These are phyloP conservation scores for Phytophthora sp. DNA, from an alignment of 352 stramenopile species.

Conservation along the genomic window DNA sequence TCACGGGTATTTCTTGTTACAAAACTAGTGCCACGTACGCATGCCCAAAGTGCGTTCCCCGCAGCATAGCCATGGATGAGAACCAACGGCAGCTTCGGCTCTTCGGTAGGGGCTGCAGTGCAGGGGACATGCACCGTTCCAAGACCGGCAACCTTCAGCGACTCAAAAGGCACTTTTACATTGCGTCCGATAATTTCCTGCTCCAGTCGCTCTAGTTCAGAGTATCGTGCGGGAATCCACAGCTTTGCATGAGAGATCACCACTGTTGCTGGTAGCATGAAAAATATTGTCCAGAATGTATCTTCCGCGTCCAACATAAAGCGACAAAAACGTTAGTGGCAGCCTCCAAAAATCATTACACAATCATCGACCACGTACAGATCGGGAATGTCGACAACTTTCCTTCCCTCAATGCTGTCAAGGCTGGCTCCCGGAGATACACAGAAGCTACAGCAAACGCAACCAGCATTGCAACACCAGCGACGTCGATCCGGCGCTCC, in stretches of 20 bases:
- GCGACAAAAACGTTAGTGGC: no score
- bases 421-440: neutral
- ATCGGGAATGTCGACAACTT: constrained; percentile 33
- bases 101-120: constrained; percentile 18
- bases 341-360: no score
- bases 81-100: constrained; percentile 42
- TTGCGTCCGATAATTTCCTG: constrained; percentile 50
- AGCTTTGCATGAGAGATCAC: constrained; percentile 42
- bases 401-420: constrained; percentile 21
- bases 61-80: constrained; percentile 70
- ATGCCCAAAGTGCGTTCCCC: constrained; percentile 74
- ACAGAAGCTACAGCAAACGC: neutral
- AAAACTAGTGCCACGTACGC: constrained; percentile 39
- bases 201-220: constrained; percentile 55
- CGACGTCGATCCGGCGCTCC: constrained; percentile 26
- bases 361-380: constrained; percentile 31
- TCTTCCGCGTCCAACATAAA: constrained; percentile 13
- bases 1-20: neutral
- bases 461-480: constrained; percentile 9
- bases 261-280: constrained; percentile 39
- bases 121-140: constrained; percentile 72
- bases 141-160: constrained; percentile 59
- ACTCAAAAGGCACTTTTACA: constrained; percentile 46
- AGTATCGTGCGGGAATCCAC: constrained; percentile 58
- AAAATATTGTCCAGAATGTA: constrained; percentile 42